A percentile compares a stretch with the other conserved stretches of the same genome.
Evolutionary conservation across 2,329 filamentous ascomycete species (phyloP).

Genomic region (Diaporthe eres): DNA sequence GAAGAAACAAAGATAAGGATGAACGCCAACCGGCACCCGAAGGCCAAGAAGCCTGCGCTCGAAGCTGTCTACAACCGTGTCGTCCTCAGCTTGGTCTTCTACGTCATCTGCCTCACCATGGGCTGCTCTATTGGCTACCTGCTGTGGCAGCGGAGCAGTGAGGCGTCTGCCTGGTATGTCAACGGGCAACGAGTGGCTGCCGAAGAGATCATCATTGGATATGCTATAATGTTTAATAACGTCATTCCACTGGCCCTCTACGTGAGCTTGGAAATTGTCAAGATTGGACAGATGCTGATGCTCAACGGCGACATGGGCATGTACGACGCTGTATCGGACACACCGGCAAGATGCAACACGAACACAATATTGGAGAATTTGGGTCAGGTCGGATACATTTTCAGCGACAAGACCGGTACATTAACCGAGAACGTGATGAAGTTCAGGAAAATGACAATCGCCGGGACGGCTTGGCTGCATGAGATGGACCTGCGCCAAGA

Average conservation of each 20-base stretch:
- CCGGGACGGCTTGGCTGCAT: conserved; percentile 90
- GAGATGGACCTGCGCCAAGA: conserved; percentile 75
- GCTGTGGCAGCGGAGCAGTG: conserved; percentile 78
- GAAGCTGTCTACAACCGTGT: conserved; percentile 81
- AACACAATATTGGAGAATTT: conserved; percentile 96
- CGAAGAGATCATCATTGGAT: conserved; percentile 87
- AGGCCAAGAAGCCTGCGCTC: conserved; percentile 81
- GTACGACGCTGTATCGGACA: conserved; percentile 89
- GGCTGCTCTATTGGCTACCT: conserved; percentile 88
- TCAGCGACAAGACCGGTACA: conserved; percentile 96
- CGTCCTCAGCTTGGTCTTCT: conserved; percentile 83
- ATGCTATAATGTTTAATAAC: conserved; percentile 97
- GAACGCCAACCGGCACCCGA: conserved; percentile 87
- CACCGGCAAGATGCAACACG: conserved; percentile 89
- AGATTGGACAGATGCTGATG: conserved; percentile 83
- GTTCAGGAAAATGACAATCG: conserved; percentile 92
- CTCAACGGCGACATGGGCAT: conserved; percentile 87
- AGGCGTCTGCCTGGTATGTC: conserved; percentile 83
- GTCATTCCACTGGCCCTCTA: conserved; percentile 93
- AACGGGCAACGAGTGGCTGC: conserved; percentile 78
- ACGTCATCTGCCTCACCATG: conserved; percentile 83
- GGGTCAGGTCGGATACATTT: conserved; percentile 90
- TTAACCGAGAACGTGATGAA: conserved; percentile 97
- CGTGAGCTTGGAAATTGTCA: conserved; percentile 90
- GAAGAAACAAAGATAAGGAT: conserved; percentile 90